phyloP scores from a whole-genome alignment of 352 stramenopile species.

The Pilasporangium apinafurcum region DNA sequence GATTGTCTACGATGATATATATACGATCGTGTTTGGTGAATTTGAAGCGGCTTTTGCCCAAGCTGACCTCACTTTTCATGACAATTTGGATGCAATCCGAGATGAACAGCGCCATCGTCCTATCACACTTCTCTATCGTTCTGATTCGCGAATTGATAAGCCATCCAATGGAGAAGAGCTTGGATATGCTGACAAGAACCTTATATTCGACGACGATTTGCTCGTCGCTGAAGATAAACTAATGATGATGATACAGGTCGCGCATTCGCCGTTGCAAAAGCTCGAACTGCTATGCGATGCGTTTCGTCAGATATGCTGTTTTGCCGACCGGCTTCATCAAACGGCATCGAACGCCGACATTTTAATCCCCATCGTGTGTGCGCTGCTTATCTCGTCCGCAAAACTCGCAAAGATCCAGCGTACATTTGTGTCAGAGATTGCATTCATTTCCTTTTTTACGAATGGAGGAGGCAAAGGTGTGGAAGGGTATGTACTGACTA shows the following conservation, averaged over 20 bases:
- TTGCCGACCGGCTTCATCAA: slow-evolving; percentile 58
- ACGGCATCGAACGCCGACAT: slow-evolving; percentile 62
- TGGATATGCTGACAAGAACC: neutral
- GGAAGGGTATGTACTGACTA: slow-evolving; percentile 73
- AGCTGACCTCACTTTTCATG: slow-evolving; percentile 35
- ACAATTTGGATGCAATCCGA: slow-evolving; percentile 42
- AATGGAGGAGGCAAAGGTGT: slow-evolving; percentile 67
- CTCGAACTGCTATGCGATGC: slow-evolving; percentile 49
- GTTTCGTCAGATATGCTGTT: slow-evolving; percentile 60
- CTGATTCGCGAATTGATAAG: slow-evolving; percentile 13
- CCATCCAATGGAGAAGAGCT: slow-evolving; percentile 3
- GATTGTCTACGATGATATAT: slow-evolving; percentile 64
- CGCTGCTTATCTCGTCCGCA: slow-evolving; percentile 40
- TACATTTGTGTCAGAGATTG: slow-evolving; percentile 66
- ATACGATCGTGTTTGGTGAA: slow-evolving; percentile 44
- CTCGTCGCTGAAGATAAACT: slow-evolving; percentile 33
- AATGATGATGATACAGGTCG: slow-evolving; percentile 34
- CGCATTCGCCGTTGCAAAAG: slow-evolving; percentile 51
- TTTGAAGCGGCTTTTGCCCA: slow-evolving; percentile 38
- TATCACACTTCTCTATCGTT: neutral
- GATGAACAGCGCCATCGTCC: slow-evolving; percentile 35
- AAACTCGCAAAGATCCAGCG: slow-evolving; percentile 11
- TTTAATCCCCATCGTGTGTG: slow-evolving; percentile 62
- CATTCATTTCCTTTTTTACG: slow-evolving; percentile 75
- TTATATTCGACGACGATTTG: slow-evolving; percentile 26